Evolutionary conservation across 495 filamentous ascomycete species (phyloP), one percentile per base, ranked within the genome.

Genomic region (Xylaria flabelliformis): DNA sequence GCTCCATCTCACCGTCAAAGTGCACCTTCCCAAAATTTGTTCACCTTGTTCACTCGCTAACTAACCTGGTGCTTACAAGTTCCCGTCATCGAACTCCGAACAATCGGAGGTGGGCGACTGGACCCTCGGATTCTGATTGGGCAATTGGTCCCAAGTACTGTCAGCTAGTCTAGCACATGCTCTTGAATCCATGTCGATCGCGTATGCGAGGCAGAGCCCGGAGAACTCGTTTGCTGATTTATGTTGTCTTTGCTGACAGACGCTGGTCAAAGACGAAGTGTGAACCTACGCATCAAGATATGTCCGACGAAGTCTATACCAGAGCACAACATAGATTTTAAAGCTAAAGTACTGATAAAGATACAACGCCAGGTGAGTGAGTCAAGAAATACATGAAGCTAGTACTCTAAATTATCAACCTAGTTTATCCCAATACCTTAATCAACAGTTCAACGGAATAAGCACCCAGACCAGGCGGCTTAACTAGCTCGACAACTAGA

Each of bases 81-180:
- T 56, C 19, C 53, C 13, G 26, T 32, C 4, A 32, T 56, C 12
- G 0, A 32, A 56, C 53, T 29, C 26, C 26, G 53, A 53, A 26
- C 50, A 13, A 53, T 53, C 50, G 21, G 50, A 53, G n/a, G 21
- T 13, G 21, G 50, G 21, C 50, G 21, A 32, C 53, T 17, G 26
- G 26, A 56, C 24, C 2, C 51, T 56, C 5, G 10, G 8, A 56
- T 19, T 61, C 32, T 29, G 58, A 61, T 61, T 61, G 58, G 58
- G 58, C 58, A 61, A 61, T 61, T 61, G 32, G 32, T 36, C 9
- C 17, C 21, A 36, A 34, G 32, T 10, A 21, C 24, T 2, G 7
- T 39, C 4, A 61, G 34, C 58, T 61, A 15, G n/a, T 36, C 34
- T n/a, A 39, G 17, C 58, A 61, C 58, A 61, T 61, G 58, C n/a